Evolutionary conservation across 495 filamentous ascomycete genomes (phyloP), one percentile per base, ranked within the genome.

Genomic region (Penicillium diatomitis): DNA sequence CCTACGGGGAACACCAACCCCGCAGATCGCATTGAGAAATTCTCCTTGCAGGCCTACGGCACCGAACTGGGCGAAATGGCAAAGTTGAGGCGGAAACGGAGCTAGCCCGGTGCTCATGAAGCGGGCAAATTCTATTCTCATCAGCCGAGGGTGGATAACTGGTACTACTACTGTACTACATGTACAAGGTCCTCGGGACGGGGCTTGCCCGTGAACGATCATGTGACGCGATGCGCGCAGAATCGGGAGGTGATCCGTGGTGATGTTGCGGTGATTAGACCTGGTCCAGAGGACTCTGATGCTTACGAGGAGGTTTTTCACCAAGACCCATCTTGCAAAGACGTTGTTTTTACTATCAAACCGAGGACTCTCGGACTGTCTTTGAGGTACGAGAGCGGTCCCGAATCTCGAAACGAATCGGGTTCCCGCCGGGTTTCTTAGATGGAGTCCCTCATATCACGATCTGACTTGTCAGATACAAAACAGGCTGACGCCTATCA

Each of bases 121-220:
- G 46, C 49, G 1, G 52, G 52, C 3, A 58, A 53, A 36, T 58
- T 61, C 47, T 61, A 58, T 41, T 43, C 45, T 3, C 52, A 58
- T 12, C 28, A 45, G 11, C 12, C 6, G 9, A 35, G 46, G 4
- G 42, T 35, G 3, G 45, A 53, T 41, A 31, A 41, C 3, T 55
- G 50, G 52, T 34, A 63, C 55, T 49, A 49, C 47, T n/a, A n/a
- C n/a, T n/a, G n/a, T n/a, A n/a, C n/a, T 49, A 49, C 2, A 40
- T 28, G 38, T 40, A 40, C 27, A 7, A 5, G 4, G 4, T 40
- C 38, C 29, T 40, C 38, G 38, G 38, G 27, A 3, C 5, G 0
- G 0, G 10, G 8, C 29, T 27, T 37, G 2, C 40, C 40, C 32
- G 1, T 29, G 20, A 49, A 43, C 12, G 4, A 34, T 38, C 32